Evolutionary conservation across 148 eudicot genomes (phyloP), one percentile per base, ranked within the genome.

Genomic region (Gaultheria prostrata): DNA sequence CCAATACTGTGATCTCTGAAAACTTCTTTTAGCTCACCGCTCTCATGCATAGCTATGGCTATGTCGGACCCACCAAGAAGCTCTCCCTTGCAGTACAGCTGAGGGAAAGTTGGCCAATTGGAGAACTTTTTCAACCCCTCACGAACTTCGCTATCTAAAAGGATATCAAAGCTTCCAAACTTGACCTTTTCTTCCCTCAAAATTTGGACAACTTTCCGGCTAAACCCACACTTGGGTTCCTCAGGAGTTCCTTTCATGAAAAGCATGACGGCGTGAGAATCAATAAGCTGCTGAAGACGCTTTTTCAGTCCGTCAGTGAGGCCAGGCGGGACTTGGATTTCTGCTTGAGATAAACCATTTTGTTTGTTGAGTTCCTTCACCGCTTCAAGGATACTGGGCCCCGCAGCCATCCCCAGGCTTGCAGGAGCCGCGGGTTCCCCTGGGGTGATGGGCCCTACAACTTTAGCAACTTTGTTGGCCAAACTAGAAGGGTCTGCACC

Each of bases 71-170:
- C 99, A 85, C 99, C 99, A 74, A 97, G 87, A 50, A 97, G 94
- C 86, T 97, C 99, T 48, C 98, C 99, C 70, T 97, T 92, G 83
- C 93, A 90, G 89, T 97, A 95, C 39, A 97, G 93, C 86, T 97
- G 99, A 83, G 99, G 99, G 88, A 87, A 97, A 2, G 99, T 97
- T 45, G 99, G 99, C 99, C 99, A 97, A 86, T 95, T 92, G 59
- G 98, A 93, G 78, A 92, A 95, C 78, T 95, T 97, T 86, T 97
- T 97, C 86, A 97, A 86, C 39, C 98, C 99, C 84, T 97, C 99
- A 2, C 98, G 94, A 77, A 93, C 93, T 84, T 88, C 90, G 79
- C 85, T 91, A 84, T 97, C 91, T 46, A 87, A 80, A 35, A 97
- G 85, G 79, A 97, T 95, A 86, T 97, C 99, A 85, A 97, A 97